Percentiles rank a stretch among this genome's conserved stretches.
phyloP scores from a whole-genome alignment of 129 eudicot species.

The Deinandra increscens region DNA sequence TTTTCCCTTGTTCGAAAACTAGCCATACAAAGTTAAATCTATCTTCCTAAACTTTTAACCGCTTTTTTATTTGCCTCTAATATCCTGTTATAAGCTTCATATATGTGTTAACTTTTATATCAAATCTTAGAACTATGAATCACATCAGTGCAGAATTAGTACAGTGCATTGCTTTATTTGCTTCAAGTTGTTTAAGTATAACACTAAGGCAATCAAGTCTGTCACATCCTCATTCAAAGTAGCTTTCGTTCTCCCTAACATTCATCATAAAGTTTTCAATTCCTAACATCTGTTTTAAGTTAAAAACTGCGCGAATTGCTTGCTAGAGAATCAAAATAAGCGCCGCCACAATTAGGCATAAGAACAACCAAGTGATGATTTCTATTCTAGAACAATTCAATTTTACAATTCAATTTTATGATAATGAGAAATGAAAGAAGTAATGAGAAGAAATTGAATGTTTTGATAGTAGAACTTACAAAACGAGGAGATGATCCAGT shows the following conservation, averaged over 20 bases:
- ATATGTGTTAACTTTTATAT: too few species aligned
- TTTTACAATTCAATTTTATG: neutral
- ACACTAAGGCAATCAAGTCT: too few species aligned
- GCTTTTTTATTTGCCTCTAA: neutral
- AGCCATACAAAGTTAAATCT: slow-evolving; percentile 7
- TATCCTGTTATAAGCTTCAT: neutral
- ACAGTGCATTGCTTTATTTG: neutral
- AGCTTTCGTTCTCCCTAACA: neutral
- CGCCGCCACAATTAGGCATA: neutral
- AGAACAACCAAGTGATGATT: neutral
- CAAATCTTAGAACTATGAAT: too few species aligned
- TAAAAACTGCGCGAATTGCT: too few species aligned
- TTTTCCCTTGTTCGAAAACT: slow-evolving; percentile 59
- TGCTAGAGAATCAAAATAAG: neutral
- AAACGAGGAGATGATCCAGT: slow-evolving; percentile 50
- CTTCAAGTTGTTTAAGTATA: neutral
- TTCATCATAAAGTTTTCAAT: neutral
- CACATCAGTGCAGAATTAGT: neutral
- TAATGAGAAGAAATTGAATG: neutral
- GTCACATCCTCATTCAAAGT: too few species aligned
- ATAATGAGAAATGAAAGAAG: neutral
- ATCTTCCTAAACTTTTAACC: slow-evolving; percentile 1
- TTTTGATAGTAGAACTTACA: slow-evolving; percentile 33
- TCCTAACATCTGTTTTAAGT: too few species aligned
- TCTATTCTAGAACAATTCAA: too few species aligned